Conservation (phyloP, 225 moss, liverwort and hornwort species). For the Sphagnum contortum region DNA sequence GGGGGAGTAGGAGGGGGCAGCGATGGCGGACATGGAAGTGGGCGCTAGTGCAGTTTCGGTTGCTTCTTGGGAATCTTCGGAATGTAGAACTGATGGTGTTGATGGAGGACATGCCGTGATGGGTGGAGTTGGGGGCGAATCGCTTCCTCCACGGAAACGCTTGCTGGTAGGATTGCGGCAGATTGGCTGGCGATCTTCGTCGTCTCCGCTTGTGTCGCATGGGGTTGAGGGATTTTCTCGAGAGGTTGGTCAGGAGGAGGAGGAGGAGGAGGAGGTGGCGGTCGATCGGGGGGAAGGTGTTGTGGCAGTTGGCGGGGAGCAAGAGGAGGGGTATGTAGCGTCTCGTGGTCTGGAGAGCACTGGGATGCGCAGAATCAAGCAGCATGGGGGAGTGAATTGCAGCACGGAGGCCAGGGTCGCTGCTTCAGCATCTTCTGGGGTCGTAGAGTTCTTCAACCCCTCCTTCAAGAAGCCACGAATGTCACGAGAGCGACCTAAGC, state of each 20-base stretch:
- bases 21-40: neutral
- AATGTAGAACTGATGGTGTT: constrained; percentile 20
- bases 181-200: constrained; percentile 52
- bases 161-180: constrained; percentile 90
- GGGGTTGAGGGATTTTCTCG: neutral
- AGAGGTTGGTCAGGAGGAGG: too few relatives aligned
- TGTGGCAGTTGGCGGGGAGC: neutral
- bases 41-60: constrained; percentile 1
- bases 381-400: constrained; percentile 47
- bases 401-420: constrained; percentile 30
- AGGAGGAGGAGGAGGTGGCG: too few relatives aligned
- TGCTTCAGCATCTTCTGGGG: constrained; percentile 20
- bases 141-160: constrained; percentile 87
- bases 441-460: constrained; percentile 51
- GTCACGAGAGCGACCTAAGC: constrained; percentile 43
- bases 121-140: constrained; percentile 42
- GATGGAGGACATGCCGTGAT: constrained; percentile 66
- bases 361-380: constrained; percentile 54
- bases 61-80: constrained; percentile 32
- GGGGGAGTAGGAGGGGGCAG: too few relatives aligned
- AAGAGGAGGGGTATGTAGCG: constrained; percentile 34
- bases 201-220: constrained; percentile 18
- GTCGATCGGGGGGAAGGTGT: too few relatives aligned
- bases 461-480: constrained; percentile 72
- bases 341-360: constrained; percentile 18